These are phyloP conservation scores for Scutellaria baicalensis DNA, from an alignment of 257 asterid genomes.

Conservation along the genomic window DNA sequence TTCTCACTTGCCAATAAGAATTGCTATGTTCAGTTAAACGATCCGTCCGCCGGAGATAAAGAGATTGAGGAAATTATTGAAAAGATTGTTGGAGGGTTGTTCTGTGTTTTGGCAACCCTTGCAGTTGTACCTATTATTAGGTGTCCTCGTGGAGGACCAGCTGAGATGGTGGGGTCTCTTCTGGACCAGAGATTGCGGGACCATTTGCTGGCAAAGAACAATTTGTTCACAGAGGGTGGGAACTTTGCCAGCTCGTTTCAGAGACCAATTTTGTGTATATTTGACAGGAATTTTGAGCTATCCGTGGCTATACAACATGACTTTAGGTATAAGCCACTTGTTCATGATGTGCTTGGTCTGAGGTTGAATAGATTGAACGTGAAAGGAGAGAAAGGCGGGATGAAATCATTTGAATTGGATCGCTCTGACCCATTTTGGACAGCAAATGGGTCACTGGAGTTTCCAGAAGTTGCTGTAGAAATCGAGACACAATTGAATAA, in stretches of 20 bases:
- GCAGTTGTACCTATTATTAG: conserved; percentile 90
- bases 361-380: conserved; percentile 84
- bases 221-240: conserved; percentile 77
- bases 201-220: conserved; percentile 83
- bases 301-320: conserved; percentile 88
- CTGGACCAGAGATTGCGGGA: conserved; percentile 88
- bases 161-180: conserved; percentile 92
- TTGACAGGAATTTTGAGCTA: conserved; percentile 90
- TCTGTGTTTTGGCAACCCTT: conserved; percentile 95
- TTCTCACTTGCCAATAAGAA: conserved; percentile 83
- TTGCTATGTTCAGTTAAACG: conserved; percentile 89
- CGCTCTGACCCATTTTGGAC: conserved; percentile 82
- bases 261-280: conserved; percentile 89
- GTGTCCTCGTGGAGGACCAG: conserved; percentile 97
- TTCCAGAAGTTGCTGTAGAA: conserved; percentile 90
- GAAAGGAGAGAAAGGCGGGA: conserved; percentile 81
- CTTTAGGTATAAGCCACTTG: conserved; percentile 91
- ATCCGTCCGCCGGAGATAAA: conserved; percentile 91
- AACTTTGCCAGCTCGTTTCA: conserved; percentile 73
- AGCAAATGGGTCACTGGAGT: conserved; percentile 69
- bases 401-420: conserved; percentile 80
- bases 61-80: conserved; percentile 84
- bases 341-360: conserved; percentile 94
- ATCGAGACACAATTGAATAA: conserved; percentile 76
- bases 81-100: conserved; percentile 73